phyloP scores from a whole-genome alignment of 108 stramenopile species.

The Skeletonema grethae region DNA sequence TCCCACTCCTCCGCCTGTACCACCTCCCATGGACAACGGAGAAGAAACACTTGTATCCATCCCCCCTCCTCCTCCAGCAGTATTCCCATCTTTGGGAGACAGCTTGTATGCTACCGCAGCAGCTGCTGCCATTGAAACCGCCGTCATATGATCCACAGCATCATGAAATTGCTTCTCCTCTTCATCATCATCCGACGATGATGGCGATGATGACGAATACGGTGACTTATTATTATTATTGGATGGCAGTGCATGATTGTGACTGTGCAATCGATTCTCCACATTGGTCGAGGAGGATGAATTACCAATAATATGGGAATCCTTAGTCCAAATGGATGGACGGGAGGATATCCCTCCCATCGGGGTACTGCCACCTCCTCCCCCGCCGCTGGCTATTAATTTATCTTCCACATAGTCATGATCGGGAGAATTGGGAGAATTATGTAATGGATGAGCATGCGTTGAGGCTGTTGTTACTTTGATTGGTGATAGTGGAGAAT shows the following conservation, averaged over 20 bases:
- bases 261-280: conserved; percentile 11
- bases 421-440: conserved; percentile 46
- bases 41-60: not conserved
- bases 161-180: conserved; percentile 19
- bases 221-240: too few species aligned
- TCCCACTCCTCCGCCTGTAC: not conserved
- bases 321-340: conserved; percentile 9
- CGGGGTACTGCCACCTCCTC: conserved; percentile 5
- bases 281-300: not conserved
- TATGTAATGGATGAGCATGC: conserved; percentile 26
- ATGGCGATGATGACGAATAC: conserved; percentile 3
- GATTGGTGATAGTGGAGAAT: conserved; percentile 21
- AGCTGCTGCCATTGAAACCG: conserved; percentile 17
- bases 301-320: not conserved
- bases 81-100: not conserved
- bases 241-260: conserved; percentile 12
- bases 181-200: conserved; percentile 16
- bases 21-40: not conserved
- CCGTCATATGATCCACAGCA: conserved; percentile 11
- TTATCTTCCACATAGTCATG: conserved; percentile 50
- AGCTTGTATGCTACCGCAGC: conserved; percentile 14
- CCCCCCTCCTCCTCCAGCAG: not conserved
- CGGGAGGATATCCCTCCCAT: conserved; percentile 21
- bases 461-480: conserved; percentile 7
- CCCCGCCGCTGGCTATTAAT: conserved; percentile 12